Evolutionary conservation across 2,329 filamentous ascomycete genomes (phyloP), one percentile per base, ranked within the genome.

Genomic region (Cucurbitaria berberidis): DNA sequence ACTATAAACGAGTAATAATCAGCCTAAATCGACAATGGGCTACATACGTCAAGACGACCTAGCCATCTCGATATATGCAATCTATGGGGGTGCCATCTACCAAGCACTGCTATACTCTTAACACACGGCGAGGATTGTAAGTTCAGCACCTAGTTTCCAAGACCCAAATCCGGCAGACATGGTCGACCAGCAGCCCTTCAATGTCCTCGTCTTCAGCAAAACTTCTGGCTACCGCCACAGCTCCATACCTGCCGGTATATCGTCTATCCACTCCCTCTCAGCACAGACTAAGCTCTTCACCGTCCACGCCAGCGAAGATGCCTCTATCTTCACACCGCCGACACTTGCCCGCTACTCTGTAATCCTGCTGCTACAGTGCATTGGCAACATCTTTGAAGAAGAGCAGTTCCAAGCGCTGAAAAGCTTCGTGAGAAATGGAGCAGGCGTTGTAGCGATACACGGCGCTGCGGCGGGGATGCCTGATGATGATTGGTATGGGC

Each of bases 391-490:
- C 9, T 57, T 66, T 34, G 49, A 45, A 0, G 4, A 43, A 5
- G 5, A 29, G 1, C 46, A 67, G 41, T 48, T 70, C 22, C 16
- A 22, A 15, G 61, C 60, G 1, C 52, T 70, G 9, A 50, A 55
- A 15, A 11, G 32, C 1, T 69, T 55, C 38, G 57, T 69, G 1
- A 45, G 36, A 16, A 30, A 35, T 6, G 67, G 68, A 1, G 68
- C 66, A 26, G 67, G 68, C 10, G 42, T 69, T 5, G 51, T 69
- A 18, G 62, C 54, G 3, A 68, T 70, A 10, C 68, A 70, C 26
- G 63, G 60, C 42, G 64, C 67, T 2, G 67, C 67, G 39, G 60
- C 66, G 2, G 68, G 61, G 3, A 67, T 70, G 64, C 60, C 48
- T 3, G 44, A 53, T 7, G 43, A 59, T 16, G 47, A 52, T 1